Evolutionary conservation across 768 basidiomycete genomes (phyloP).

Genomic region (Suillus decipiens): DNA sequence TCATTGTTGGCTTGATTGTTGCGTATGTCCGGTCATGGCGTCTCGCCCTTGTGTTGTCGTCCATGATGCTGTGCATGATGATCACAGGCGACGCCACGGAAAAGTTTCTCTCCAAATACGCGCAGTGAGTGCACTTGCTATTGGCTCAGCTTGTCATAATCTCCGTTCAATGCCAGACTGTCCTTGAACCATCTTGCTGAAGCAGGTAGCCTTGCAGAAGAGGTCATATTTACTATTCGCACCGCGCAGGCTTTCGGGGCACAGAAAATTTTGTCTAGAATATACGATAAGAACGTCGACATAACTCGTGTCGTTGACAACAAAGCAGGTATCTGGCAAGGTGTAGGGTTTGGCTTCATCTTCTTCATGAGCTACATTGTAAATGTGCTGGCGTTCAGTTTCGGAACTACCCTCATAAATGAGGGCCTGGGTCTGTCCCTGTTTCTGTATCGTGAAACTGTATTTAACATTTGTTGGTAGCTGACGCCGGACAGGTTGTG

Average conservation of each 20-base stretch:
- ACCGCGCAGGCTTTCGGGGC: constrained; percentile 60
- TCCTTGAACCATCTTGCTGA: constrained; percentile 46
- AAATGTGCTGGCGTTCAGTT: constrained; percentile 45
- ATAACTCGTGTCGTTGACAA: constrained; percentile 35
- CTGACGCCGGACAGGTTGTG: constrained; percentile 48
- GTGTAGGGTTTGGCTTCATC: constrained; percentile 43
- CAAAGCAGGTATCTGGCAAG: constrained; percentile 38
- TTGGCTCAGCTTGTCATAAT: neutral
- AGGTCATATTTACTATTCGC: constrained; percentile 56
- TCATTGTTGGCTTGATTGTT: constrained; percentile 50
- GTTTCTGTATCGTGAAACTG: constrained; percentile 1
- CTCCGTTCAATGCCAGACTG: constrained; percentile 18
- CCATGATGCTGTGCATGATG: constrained; percentile 54
- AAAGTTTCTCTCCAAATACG: constrained; percentile 34
- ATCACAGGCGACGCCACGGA: constrained; percentile 43
- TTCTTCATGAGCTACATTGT: constrained; percentile 50
- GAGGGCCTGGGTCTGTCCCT: constrained; percentile 24
- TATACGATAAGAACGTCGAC: constrained; percentile 47
- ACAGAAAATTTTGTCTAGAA: constrained; percentile 39
- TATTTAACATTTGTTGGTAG: constrained; percentile 15
- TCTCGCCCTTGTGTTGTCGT: constrained; percentile 49
- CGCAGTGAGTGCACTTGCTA: constrained; percentile 18
- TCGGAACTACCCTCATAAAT: constrained; percentile 52
- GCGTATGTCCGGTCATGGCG: constrained; percentile 42
- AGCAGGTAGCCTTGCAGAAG: constrained; percentile 57